Percentiles rank a stretch among this genome's conserved stretches.
phyloP scores from a whole-genome alignment of 805 yeast species.

The Starmerella lactis-condensi region DNA sequence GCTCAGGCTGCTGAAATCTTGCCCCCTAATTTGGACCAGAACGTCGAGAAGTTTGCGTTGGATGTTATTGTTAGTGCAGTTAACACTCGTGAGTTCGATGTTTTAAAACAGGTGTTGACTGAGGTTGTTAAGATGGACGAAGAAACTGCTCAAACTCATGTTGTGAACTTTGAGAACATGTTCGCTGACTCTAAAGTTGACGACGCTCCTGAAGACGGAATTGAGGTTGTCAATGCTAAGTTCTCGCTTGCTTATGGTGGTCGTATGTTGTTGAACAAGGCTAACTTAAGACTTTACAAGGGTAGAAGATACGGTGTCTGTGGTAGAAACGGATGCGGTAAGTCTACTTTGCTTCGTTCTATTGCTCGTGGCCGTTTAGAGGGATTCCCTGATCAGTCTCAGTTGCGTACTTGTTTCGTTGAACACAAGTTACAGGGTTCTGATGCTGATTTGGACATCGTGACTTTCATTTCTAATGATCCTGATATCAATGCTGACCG shows the following conservation, averaged over 20 bases:
- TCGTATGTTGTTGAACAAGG: slow-evolving; percentile 87
- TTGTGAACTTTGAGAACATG: slow-evolving; percentile 22
- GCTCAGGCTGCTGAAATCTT: slow-evolving; percentile 32
- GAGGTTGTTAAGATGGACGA: slow-evolving; percentile 28
- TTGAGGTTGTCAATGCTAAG: slow-evolving; percentile 37
- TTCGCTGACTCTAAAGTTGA: slow-evolving; percentile 26
- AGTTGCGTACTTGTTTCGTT: slow-evolving; percentile 81
- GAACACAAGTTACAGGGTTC: slow-evolving; percentile 93
- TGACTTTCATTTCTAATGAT: slow-evolving; percentile 72
- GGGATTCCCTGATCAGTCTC: slow-evolving; percentile 84
- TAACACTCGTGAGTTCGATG: slow-evolving; percentile 25
- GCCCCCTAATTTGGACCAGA: slow-evolving; percentile 20
- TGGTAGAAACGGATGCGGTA: slow-evolving; percentile 98
- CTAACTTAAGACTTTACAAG: slow-evolving; percentile 66
- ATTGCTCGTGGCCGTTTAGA: slow-evolving; percentile 92
- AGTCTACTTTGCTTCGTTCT: slow-evolving; percentile 91
- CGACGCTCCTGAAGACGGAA: slow-evolving; percentile 1
- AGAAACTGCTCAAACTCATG: slow-evolving; percentile 22
- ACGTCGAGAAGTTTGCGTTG: slow-evolving; percentile 27
- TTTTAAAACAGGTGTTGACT: slow-evolving; percentile 25
- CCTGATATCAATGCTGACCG: slow-evolving; percentile 55
- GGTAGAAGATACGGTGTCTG: slow-evolving; percentile 96
- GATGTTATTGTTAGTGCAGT: slow-evolving; percentile 21
- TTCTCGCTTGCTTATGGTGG: slow-evolving; percentile 96
- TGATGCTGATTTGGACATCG: slow-evolving; percentile 80